Conservation (phyloP, 352 stramenopile genomes). For the Globisporangium abappressorium region DNA sequence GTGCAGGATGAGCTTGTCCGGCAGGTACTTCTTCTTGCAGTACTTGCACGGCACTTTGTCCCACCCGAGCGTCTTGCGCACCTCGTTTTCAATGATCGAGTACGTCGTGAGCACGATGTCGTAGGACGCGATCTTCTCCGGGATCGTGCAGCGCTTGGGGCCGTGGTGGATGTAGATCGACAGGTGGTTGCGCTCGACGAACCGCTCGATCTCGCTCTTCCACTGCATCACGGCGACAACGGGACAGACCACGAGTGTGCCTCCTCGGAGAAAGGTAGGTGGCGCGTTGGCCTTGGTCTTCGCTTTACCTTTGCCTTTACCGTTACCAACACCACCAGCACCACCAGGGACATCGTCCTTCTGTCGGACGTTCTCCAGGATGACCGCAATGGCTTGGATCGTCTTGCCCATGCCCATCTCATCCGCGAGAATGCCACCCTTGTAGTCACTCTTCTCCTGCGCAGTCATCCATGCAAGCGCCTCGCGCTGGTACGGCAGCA, state of each 20-base stretch:
- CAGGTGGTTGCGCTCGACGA: constrained; percentile 90
- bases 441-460: constrained; percentile 90
- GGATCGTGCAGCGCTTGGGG: constrained; percentile 65
- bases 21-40: constrained; percentile 90
- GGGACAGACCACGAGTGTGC: constrained; percentile 97
- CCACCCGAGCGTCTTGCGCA: constrained; percentile 69
- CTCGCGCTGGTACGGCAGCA: constrained; percentile 99
- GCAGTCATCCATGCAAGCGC: constrained; percentile 93
- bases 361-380: constrained; percentile 89
- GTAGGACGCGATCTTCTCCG: constrained; percentile 89
- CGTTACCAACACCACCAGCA: neutral
- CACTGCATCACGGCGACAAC: constrained; percentile 96
- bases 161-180: constrained; percentile 97
- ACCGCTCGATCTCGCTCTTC: constrained; percentile 90
- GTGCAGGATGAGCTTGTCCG: constrained; percentile 93
- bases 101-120: constrained; percentile 99
- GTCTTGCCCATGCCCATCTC: constrained; percentile 99
- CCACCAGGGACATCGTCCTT: neutral
- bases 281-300: constrained; percentile 14
- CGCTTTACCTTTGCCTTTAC: constrained; percentile 4
- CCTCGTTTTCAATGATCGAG: constrained; percentile 93
- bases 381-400: constrained; percentile 95
- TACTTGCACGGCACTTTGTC: constrained; percentile 92
- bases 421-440: constrained; percentile 96
- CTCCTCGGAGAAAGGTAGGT: constrained; percentile 35